Evolutionary conservation across 352 stramenopile genomes (phyloP).

Genomic region (Phytophthora europaea): DNA sequence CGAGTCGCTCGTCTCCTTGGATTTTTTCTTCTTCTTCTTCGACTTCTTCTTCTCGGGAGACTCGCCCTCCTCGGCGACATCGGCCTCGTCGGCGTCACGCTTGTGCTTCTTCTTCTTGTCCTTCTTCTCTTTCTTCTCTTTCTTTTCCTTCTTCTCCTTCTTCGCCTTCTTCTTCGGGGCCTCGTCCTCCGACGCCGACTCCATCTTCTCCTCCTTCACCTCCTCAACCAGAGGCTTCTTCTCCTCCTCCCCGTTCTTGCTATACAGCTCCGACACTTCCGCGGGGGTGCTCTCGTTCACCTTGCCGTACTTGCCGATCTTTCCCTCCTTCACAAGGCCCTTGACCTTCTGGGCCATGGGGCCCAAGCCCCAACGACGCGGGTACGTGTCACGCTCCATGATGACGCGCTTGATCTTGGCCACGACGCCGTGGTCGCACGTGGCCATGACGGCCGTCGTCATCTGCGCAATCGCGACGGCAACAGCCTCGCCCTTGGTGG

Average conservation of each 20-base stretch:
- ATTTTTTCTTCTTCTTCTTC: constrained; percentile 93
- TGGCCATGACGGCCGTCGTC: constrained; percentile 99
- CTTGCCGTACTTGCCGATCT: constrained; percentile 93
- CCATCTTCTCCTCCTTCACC: constrained; percentile 49
- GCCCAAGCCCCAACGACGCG: constrained; percentile 98
- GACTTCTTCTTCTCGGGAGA: constrained; percentile 89
- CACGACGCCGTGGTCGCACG: constrained; percentile 99
- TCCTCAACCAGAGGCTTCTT: constrained; percentile 77
- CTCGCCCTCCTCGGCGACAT: constrained; percentile 57
- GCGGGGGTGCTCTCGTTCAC: constrained; percentile 89
- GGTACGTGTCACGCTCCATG: constrained; percentile 99
- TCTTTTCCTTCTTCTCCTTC: constrained; percentile 67
- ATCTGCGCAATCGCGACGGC: constrained; percentile 99
- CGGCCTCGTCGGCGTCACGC: constrained; percentile 61
- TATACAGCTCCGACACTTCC: constrained; percentile 83
- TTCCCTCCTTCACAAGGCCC: constrained; percentile 95
- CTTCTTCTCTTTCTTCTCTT: constrained; percentile 80
- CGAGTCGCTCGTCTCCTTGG: constrained; percentile 73
- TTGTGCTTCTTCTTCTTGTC: constrained; percentile 89
- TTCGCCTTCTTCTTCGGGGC: constrained; percentile 64
- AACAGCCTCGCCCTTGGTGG: constrained; percentile 99
- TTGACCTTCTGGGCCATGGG: constrained; percentile 99
- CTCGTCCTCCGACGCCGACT: constrained; percentile 56
- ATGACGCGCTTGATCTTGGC: constrained; percentile 99
- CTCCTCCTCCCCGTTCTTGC: constrained; percentile 51